Evolutionary conservation across 2,329 filamentous ascomycete genomes (phyloP), one percentile per base, ranked within the genome.

Genomic region (Fusarium nygamai): DNA sequence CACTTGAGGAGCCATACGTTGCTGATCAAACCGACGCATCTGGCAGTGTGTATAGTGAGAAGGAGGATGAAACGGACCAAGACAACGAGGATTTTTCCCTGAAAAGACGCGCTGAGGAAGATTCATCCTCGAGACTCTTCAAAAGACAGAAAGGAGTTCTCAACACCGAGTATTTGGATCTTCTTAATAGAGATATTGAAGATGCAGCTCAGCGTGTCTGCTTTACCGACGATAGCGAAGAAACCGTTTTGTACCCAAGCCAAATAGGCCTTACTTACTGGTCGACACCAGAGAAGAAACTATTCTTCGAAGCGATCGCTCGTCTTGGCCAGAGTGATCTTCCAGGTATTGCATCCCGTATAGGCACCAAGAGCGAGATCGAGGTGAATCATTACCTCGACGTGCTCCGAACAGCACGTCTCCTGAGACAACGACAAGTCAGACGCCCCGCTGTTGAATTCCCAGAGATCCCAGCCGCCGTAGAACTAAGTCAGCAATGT

Each of bases 311-410:
- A 20, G 88, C 89, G 0, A 81, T 97, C 7, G 85, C 87, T 3
- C 88, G 89, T 1, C 86, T 92, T 5, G 94, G 94, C 0, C 88
- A 85, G 59, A 88, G 90, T 75, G 85, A 94, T 69, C 76, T 92
- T 2, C 82, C 82, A 4, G 88, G 87, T 3, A 92, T 98, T 63
- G 87, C 93, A 3, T 77, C 82, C 14, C 86, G 88, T 1, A 85
- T 98, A 22, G 85, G 86, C 2, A 92, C 90, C 39, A 98, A 98
- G 82, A 92, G 90, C 66, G 88, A 90, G 72, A 80, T 92, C 14
- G 94, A 98, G 82, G 90, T 96, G 39, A 87, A 88, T 34, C 89
- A 92, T 58, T 95, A 95, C 79, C 80, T 97, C 9, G 78, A 85
- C 12, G 80, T 93, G 2, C 86, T 98, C 10, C 85, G 90, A 16